Evolutionary conservation across 495 filamentous ascomycete genomes (phyloP), one percentile per base, ranked within the genome.

Genomic region (Echria macrotheca): DNA sequence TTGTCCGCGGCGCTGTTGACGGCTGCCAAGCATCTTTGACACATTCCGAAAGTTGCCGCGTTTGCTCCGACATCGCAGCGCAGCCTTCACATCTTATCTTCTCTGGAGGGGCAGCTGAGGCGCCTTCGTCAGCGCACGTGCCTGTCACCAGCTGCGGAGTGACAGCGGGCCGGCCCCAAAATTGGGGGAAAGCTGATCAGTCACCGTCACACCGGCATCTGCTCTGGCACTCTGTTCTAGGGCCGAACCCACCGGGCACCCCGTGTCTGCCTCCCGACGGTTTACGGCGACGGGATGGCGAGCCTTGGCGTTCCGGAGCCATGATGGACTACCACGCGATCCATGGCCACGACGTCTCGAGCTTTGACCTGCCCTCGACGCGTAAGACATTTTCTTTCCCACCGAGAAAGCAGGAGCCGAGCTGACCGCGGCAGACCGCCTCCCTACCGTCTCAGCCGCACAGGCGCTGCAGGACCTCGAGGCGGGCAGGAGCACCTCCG

Each of bases 371-470:
- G 10, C 54, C 65, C 10, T 64, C 64, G 47, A 58, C 47, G 33
- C 48, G 47, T 61, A 49, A 28, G 60, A 49, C 31, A 36, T 5
- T 10, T n/a, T 17, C 24, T n/a, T 33, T 38, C 31, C 14, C 2
- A 2, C 5, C 2, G 3, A 3, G 1, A 24, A 41, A 11, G 15
- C 38, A 12, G 15, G 36, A n/a, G 11, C 25, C 10, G 15, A 4
- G n/a, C 42, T 36, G 9, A 12, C 7, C 31, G 19, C 19, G 23
- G 12, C 19, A 87, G 85, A 86, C 68, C 85, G 87, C 5, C 73
- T 98, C 24, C 79, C 87, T n/a, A 90, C 93, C 1, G 76, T 95
- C 15, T 90, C 91, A 2, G 91, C 90, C 33, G 89, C 91, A 0
- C 81, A 94, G 65, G 89, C 87, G 7, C 69, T 95, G 31, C 78